Evolutionary conservation across 257 asterid genomes (phyloP), one percentile per base, ranked within the genome.

Genomic region (Coffea eugenioides): DNA sequence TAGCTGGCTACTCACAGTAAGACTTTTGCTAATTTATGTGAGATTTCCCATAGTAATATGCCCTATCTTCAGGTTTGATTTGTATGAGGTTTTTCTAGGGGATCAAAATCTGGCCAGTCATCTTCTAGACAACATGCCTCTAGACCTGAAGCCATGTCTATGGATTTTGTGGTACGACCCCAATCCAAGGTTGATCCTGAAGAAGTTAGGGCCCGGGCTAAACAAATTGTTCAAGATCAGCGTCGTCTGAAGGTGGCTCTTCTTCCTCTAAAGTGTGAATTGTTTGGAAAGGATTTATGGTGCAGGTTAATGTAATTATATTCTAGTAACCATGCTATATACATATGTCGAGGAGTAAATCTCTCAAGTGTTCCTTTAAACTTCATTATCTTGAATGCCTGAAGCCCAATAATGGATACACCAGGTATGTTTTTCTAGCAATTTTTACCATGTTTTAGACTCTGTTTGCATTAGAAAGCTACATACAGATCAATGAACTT

Each of bases 91-190:
- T 82, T 31, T 25, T 85, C 27, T 85, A 95, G 98, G 90, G 92
- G 92, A 34, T 77, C 84, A 75, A 95, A 90, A 84, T 81, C 98
- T 80, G 92, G 97, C 18, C 92, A 83, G 64, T 89, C 96, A 69
- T 93, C 98, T 65, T 82, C 91, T 23, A 86, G 93, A 81, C 93
- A 82, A 67, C 96, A 77, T 84, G 90, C 91, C 49, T 86, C 91
- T 36, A 82, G 91, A 64, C 91, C 91, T 71, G 91, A 88, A 72
- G 91, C 99, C 21, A 90, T 92, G 95, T 84, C 97, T 11, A 95
- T 95, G 99, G 98, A 95, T 87, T 95, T 95, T 85, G 45, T 91
- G 80, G 93, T 95, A 84, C 95, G 99, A 45, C 99, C 99, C 51
- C 97, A 91, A 77, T 95, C 99, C 66, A 93, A 93, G 87, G 86